Evolutionary conservation across 2,329 filamentous ascomycete species (phyloP), one percentile per base, ranked within the genome.

Genomic region (Balansia obtecta): DNA sequence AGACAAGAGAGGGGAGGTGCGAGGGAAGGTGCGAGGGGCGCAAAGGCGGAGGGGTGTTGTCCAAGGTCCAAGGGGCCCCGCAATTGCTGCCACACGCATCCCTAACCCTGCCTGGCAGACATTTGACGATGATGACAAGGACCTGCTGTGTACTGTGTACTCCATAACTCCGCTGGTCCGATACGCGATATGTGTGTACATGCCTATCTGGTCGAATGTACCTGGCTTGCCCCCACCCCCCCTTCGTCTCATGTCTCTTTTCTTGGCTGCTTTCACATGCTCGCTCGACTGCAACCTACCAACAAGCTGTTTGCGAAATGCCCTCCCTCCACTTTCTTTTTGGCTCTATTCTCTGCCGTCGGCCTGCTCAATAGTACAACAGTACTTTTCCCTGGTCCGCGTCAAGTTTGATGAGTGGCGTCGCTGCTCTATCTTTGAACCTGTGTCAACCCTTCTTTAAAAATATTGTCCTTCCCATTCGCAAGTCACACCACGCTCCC

Each of bases 181-280:
- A 7, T 27, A 27, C 7, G 27, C 8, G 7, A 8, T 27, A 27
- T 27, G 4, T 27, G 4, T 27, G 27, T 27, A 27, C 27, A 27
- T 27, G 27, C 27, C 27, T 5, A 27, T 8, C 27, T 27, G 8
- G 1, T 27, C 27, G 7, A 27, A 27, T 27, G 27, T 27, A 27
- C 27, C 27, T 3, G 27, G 5, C 27, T 27, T 27, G 27, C 27
- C 27, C 4, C 39, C 9, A 15, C 40, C 39, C 40, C 39, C 30
- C 27, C 18, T 34, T 40, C 40, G 18, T 38, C 39, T 18, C 42
- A 20, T 22, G 5, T 20, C 34, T 20, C 13, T 10, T 15, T 20
- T 43, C 20, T 46, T 18, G 45, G 32, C 27, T 46, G 42, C 50
- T 51, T 51, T 51, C 50, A 51, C 50, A 51, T 51, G 50, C 37